Conservation (phyloP, 176 grass and related monocot genomes). For the Tuctoria greenei region DNA sequence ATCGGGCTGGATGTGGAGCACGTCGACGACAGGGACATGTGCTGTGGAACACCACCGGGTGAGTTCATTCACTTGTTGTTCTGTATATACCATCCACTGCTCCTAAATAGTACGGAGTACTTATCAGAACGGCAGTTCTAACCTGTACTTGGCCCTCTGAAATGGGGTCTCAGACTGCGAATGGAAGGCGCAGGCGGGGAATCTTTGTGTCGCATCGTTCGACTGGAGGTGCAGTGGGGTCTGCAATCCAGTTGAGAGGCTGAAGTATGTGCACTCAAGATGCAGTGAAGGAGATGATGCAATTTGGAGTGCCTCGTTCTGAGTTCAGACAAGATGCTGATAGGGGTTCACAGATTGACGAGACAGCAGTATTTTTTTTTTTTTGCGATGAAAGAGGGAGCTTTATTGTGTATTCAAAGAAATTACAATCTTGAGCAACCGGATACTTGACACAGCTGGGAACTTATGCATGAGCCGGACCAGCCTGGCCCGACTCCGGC, state of each 20-base stretch:
- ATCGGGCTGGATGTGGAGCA: conserved; percentile 91
- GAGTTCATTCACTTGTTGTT: conserved; percentile 28
- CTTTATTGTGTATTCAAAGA: too few relatives aligned
- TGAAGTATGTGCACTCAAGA: conserved; percentile 68
- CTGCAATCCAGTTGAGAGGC: conserved; percentile 83
- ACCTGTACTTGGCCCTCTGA: conserved; percentile 11
- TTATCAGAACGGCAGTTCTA: not conserved
- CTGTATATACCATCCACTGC: not conserved
- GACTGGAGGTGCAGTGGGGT: conserved; percentile 95
- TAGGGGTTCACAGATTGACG: conserved; percentile 2
- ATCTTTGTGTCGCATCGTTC: conserved; percentile 76
- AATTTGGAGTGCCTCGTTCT: conserved; percentile 74
- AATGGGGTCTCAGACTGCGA: conserved; percentile 68
- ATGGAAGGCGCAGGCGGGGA: conserved; percentile 82
- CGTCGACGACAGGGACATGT: conserved; percentile 83
- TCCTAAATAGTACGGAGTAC: too few relatives aligned
- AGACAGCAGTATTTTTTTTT: not conserved
- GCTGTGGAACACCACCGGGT: conserved; percentile 89
- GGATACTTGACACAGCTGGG: too few relatives aligned
- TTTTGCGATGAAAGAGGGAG: too few relatives aligned
- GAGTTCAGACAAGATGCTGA: conserved; percentile 53
- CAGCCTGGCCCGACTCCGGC: too few relatives aligned
- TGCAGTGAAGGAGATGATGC: conserved; percentile 86
- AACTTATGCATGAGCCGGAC: too few relatives aligned
- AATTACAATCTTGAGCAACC: too few relatives aligned